Base-by-base conservation (phyloP, 352 stramenopile species). In the Globisporangium nunn region DNA sequence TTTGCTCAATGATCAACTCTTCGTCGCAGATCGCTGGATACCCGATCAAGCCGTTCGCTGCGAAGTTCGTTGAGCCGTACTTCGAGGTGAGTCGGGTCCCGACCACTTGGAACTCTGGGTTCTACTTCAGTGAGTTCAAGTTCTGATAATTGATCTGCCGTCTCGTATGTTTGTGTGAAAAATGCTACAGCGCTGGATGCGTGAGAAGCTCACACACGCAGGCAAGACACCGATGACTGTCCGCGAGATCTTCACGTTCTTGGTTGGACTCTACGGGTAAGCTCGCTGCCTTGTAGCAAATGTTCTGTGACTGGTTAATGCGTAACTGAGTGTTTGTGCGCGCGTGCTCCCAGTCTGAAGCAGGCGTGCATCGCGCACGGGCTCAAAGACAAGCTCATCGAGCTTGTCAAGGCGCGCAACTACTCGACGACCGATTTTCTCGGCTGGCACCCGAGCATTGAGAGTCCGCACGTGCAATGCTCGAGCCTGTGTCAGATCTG, bases 261-360 rank as follows among this genome's bases (percentile, higher is more conserved):
- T 92, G 71, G 81, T 90, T 45, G 82, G 82, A 23, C 59, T 92
- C 6, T 88, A 87, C 66, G 84, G 81, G 81, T 88, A 70, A 14
- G 44, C 18, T 7, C 4, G 2, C 3, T 35, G 8, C n/a, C n/a
- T 2, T 49, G 23, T 17, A 12, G 44, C 23, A 23, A 23, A 23
- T 23, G 23, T 1, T 23, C 23, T 23, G 23, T 23, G 23, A 23
- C 23, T 23, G 23, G 23, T 23, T 23, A 23, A 23, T 23, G 23
- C 23, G 23, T 23, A 23, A 49, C 44, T 31, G 44, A 37, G 28
- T 50, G 17, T 12, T 29, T 12, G 4, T 29, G 11, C 17, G 8
- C 6, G 11, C 39, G 23, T 15, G 18, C 18, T 17, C 5, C 17
- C 47, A 91, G 80, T 55, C 66, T 92, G 30, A 81, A 92, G 57